Evolutionary conservation across 345 rosid genomes (phyloP), one percentile per base, ranked within the genome.

Genomic region (Reutealis trisperma): DNA sequence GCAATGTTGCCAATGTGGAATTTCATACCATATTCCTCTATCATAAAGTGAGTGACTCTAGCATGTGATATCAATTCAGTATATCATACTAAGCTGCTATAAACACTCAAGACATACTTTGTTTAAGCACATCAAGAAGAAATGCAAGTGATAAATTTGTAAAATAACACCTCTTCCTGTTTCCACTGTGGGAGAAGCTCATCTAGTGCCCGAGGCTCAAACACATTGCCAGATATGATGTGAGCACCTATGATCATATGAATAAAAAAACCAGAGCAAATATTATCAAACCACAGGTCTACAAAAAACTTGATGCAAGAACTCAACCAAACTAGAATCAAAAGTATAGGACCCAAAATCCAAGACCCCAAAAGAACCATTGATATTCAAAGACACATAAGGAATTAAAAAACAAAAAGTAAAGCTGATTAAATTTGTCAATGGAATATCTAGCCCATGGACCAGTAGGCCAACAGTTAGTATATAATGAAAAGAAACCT

Each of bases 141-240:
- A 65, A 73, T 44, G 25, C 8, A 63, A 65, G 30, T 63, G 41
- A 71, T 5, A 54, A 54, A 19, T 37, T 24, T 25, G 58, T 13
- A 37, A 82, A 69, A 86, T 63, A 71, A 41, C 74, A 94, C 98
- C 89, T 93, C 85, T 82, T 95, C 93, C 75, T 93, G 86, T 89
- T 88, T 89, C 99, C 99, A 93, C n/a, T 86, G 85, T 27, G 99
- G 98, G 12, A 95, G 86, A 79, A 95, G 92, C 71, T 95, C 99
- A 80, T 93, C 84, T 75, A 95, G 80, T 42, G 99, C 99, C 21
- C 90, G 79, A 61, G 99, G 94, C 79, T 95, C 96, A 83, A 93
- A 88, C 67, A 93, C 99, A 84, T 92, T 95, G 18, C 96, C 99
- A 68, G 98, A 93, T 27, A 95, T 79, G 24, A 93, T 86, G 73